phyloP scores from a whole-genome alignment of 352 stramenopile genomes.

The Globisporangium apiculatum region DNA sequence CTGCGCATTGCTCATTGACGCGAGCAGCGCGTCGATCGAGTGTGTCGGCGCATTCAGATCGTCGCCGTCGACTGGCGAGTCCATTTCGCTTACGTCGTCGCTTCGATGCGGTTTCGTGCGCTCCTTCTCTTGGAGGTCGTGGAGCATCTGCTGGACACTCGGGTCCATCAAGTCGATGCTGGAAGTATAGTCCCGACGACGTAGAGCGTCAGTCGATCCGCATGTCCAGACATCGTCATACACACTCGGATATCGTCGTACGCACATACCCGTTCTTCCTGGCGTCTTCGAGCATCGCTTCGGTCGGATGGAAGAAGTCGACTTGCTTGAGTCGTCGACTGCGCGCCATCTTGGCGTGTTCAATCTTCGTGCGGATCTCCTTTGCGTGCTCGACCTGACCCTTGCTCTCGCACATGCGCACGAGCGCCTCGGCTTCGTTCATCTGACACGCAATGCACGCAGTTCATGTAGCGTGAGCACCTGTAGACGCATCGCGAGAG shows the following conservation, averaged over 20 bases:
- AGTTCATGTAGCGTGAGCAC: not conserved
- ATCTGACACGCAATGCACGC: constrained; percentile 22
- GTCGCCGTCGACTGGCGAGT: constrained; percentile 4
- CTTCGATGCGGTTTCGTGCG: constrained; percentile 18
- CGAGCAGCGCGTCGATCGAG: constrained; percentile 66
- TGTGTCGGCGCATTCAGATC: constrained; percentile 18
- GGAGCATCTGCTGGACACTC: constrained; percentile 72
- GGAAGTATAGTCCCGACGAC: no score
- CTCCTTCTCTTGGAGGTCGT: constrained; percentile 73
- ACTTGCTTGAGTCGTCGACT: constrained; percentile 45
- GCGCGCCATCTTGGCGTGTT: constrained; percentile 37
- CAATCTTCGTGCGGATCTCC: constrained; percentile 61
- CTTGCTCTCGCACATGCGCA: constrained; percentile 61
- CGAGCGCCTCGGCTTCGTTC: constrained; percentile 55
- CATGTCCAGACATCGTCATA: no score
- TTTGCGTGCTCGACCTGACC: constrained; percentile 46
- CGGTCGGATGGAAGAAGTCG: constrained; percentile 72
- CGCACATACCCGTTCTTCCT: constrained; percentile 60
- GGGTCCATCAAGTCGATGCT: constrained; percentile 76
- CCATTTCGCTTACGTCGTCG: constrained; percentile 7
- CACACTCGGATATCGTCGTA: no score
- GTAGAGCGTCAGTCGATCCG: no score
- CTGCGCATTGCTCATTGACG: constrained; percentile 66
- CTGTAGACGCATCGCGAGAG: not conserved
- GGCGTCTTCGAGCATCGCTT: constrained; percentile 71